Percentiles rank a stretch among this genome's conserved stretches.
phyloP scores from a whole-genome alignment of 176 grass and related monocot genomes.

The Eragrostis curvula region DNA sequence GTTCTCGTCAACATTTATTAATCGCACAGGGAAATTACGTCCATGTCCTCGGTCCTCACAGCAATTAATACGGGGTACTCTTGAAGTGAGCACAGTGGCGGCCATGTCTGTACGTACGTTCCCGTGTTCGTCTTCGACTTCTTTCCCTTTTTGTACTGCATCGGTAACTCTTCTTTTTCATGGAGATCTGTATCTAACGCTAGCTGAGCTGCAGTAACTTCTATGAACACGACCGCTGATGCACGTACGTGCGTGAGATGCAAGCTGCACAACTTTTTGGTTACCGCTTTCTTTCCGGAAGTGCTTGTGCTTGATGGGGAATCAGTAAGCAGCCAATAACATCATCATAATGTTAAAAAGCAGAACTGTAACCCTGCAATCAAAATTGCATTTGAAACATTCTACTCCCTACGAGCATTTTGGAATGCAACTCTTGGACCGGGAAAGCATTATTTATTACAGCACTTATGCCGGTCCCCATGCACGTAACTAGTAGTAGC shows the following conservation, averaged over 20 bases:
- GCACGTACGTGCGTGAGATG: neutral
- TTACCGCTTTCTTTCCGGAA: neutral
- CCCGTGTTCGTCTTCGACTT: neutral
- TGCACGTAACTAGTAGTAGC: neutral
- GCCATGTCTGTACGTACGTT: neutral
- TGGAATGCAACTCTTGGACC: conserved; percentile 18
- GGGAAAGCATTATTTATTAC: neutral
- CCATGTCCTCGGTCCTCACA: neutral
- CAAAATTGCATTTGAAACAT: neutral
- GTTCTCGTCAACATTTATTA: no score
- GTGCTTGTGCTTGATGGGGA: no score
- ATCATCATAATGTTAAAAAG: no score
- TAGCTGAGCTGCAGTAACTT: neutral
- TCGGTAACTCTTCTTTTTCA: neutral
- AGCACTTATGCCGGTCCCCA: conserved; percentile 3
- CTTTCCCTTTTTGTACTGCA: neutral
- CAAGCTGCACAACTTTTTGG: neutral
- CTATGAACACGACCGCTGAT: neutral
- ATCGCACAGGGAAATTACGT: conserved; percentile 4
- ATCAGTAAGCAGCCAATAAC: no score
- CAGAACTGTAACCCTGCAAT: no score
- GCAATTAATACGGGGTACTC: conserved; percentile 8
- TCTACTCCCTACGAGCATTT: neutral
- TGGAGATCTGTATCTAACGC: neutral
- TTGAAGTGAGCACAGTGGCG: conserved; percentile 21